Base-by-base conservation (phyloP, 75 land plant species). In the Picea sitchensis region DNA sequence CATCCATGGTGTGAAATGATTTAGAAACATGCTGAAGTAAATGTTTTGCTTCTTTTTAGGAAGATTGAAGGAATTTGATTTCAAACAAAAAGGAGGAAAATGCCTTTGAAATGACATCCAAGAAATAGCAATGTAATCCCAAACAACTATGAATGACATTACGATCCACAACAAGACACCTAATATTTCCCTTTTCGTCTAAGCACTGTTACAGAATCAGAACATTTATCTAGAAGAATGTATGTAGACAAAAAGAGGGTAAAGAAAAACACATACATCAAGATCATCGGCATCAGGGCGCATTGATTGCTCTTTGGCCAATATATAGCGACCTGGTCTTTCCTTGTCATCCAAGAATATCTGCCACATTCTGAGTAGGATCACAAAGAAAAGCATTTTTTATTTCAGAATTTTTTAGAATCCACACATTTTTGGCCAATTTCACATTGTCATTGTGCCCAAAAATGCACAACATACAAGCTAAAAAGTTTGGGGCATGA, bases 301-400 rank as follows among this genome's bases (percentile, higher is more conserved):
- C 65, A 76, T 82, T 69, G 87, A 61, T 73, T 85, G 90, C 79
- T 94, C 95, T 89, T 86, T 90, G 8, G 93, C 98, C 26, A 96
- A 84, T 75, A 90, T 38, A 77, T 91, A 95, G 17, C 93, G 85
- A 72, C 85, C 85, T 65, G 93, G 95, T 83, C 93, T 86, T 23
- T 91, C 86, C 36, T 83, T 87, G 67, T 96, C 99, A 90, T 96
- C 99, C 82, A 88, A 87, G 81, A 96, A 96, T 73, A 96, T 90
- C 80, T 92, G 87, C 99, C 99, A 96, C 58, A 88, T 60, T 23
- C 99, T 96, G 84, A 20, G 61, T 30, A 58, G 63, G 11, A 44
- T 60, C 30, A 14, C 56, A 34, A 26, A 26, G 51, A 56, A 5
- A 81, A 21, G n/a, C 69, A 64, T 38, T 31, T 5, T 72, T 56